These are phyloP conservation scores for Lepidium campestre DNA, from an alignment of 441 rosid species.

Conservation along the genomic window DNA sequence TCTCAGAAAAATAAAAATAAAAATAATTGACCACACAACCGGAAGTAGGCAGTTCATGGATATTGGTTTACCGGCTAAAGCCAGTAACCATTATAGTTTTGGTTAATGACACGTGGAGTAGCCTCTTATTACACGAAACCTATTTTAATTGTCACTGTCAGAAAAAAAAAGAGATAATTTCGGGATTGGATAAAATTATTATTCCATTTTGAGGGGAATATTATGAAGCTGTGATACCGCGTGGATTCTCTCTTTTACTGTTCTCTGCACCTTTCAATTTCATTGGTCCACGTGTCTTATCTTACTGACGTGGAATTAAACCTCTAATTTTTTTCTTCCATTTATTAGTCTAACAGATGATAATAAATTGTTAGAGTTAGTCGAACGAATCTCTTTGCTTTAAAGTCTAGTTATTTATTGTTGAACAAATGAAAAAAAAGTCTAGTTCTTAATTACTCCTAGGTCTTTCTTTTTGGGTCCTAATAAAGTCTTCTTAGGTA, in stretches of 20 bases:
- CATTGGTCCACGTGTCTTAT: slow-evolving; percentile 18
- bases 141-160: slow-evolving; percentile 18
- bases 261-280: slow-evolving; percentile 11
- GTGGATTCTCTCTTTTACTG: slow-evolving; percentile 21
- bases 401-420: neutral
- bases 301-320: slow-evolving; percentile 11
- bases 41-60: slow-evolving; percentile 32
- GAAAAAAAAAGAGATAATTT: neutral
- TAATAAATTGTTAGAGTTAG: no score
- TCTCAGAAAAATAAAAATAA: neutral
- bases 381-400: slow-evolving; percentile 1
- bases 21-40: slow-evolving; percentile 14
- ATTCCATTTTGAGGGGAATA: slow-evolving; percentile 15
- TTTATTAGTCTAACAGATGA: no score
- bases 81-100: slow-evolving; percentile 12
- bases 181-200: slow-evolving; percentile 19
- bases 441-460: no score
- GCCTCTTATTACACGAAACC: slow-evolving; percentile 23
- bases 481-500: no score
- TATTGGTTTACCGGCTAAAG: slow-evolving; percentile 27
- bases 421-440: no score
- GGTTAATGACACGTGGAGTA: slow-evolving; percentile 45
- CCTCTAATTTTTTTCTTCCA: neutral
- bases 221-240: slow-evolving; percentile 7
- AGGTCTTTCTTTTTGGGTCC: no score